Evolutionary conservation across 2,329 filamentous ascomycete genomes (phyloP), one percentile per base, ranked within the genome.

Genomic region (Neopestalotiopsis rosae): DNA sequence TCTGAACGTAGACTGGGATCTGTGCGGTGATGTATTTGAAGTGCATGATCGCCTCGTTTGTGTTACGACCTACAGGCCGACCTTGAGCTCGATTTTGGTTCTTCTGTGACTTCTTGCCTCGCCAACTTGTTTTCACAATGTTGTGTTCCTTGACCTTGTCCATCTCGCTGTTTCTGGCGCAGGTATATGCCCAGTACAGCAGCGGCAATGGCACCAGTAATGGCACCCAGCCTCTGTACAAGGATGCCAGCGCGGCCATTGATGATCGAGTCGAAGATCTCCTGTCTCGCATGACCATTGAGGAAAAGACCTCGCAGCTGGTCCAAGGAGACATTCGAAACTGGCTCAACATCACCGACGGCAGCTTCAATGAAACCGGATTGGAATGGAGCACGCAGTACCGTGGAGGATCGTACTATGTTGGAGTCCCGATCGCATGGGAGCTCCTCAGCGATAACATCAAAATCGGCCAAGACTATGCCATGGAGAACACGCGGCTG

Each of bases 261-360:
- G 89, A 92, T 65, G 87, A 86, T 64, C 85, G 92, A 69, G 87
- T 94, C 12, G 78, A 86, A 10, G 91, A 94, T 76, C 85, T 94
- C 5, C 80, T 94, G 66, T 87, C 87, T 13, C 87, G 90, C 30
- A 94, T 94, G 92, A 93, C 90, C 0, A 86, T 93, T 67, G 85
- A 91, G 74, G 92, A 94, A 69, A 94, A 94, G 81, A 87, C 89
- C 59, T 86, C 90, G 1, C 92, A 94, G 77, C 82, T 91, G 72
- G 84, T 91, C 34, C 90, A 91, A 76, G 89, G 91, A 62, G 92
- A 94, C 75, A 85, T 94, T 70, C 85, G 87, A 5, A 93, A 93
- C 76, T 94, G 91, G 89, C 86, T 94, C 78, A 89, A 94, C 76
- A 85, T 85, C n/a, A 90, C 88, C 0, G 86, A 87, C 42, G 90